Evolutionary conservation across 2,329 filamentous ascomycete species (phyloP), one percentile per base, ranked within the genome.

Genomic region (Biscogniauxia marginata): DNA sequence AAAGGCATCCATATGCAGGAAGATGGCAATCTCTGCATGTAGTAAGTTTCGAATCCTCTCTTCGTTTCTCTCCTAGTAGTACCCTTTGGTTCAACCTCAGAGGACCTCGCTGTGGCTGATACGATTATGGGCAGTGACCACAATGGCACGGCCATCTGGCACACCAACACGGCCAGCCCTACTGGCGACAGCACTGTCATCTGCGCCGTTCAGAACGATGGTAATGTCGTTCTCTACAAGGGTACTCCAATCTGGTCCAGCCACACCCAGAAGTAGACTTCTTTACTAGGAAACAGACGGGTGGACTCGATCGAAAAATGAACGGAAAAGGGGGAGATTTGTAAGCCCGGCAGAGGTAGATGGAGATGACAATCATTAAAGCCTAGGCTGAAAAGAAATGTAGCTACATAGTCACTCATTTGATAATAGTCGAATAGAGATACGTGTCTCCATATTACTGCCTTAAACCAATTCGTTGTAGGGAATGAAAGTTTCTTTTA

Each of bases 191-290:
- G 49, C 51, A 60, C 61, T 2, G 65, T 64, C n/a, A 65, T 71
- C 49, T 53, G 64, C 7, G 57, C 64, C 11, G 66, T 72, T 1
- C 70, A 71, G 55, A 62, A 72, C 11, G 69, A 72, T 22, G 70
- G 70, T 39, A 72, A 72, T 18, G 63, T 72, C 8, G 67, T 72
- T 18, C 45, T 72, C 5, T 72, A 72, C 34, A 69, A 65, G 49
- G 70, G 70, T 7, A 70, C 64, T 6, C 63, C 68, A 2, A 65
- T 72, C 48, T 72, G 69, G 70, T 54, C 67, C 13, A 68, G 60
- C 59, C 57, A 65, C 47, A 71, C 68, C 43, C 47, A 60, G 55
- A 65, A 56, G 43, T 50, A 60, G 46, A 19, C 16, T 61, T 11
- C 22, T 16, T 19, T 11, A 20, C 21, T 7, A 5, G 19, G 9